These are phyloP conservation scores for Huntiella abstrusa DNA, from an alignment of 2,329 filamentous ascomycete species.

Conservation along the genomic window DNA sequence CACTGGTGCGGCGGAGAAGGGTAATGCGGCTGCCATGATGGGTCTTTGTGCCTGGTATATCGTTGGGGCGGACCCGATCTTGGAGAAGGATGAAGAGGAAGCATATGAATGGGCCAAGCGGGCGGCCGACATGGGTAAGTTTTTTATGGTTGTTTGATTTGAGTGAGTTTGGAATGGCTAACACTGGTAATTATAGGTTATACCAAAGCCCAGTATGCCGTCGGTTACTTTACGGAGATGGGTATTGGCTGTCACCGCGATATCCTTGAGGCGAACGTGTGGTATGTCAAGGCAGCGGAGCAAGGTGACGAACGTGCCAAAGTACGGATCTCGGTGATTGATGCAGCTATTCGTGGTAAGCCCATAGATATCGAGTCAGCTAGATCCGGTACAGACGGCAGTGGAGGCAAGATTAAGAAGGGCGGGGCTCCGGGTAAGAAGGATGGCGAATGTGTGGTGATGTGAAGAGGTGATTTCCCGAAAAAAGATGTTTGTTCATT, in stretches of 20 bases:
- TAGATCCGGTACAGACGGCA: slow-evolving; percentile 16
- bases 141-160: not conserved
- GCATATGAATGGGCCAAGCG: slow-evolving; percentile 90
- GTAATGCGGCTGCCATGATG: slow-evolving; percentile 86
- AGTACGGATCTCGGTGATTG: slow-evolving; percentile 70
- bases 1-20: slow-evolving; percentile 71
- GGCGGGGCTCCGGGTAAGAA: slow-evolving; percentile 17
- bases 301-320: slow-evolving; percentile 79
- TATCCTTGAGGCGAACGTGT: slow-evolving; percentile 90
- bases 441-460: slow-evolving; percentile 31
- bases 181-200: slow-evolving; percentile 27
- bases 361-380: slow-evolving; percentile 35
- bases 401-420: slow-evolving; percentile 33
- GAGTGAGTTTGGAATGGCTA: not conserved
- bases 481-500: not conserved
- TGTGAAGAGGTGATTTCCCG: slow-evolving; percentile 24
- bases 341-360: slow-evolving; percentile 51
- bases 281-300: slow-evolving; percentile 93
- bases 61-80: slow-evolving; percentile 75
- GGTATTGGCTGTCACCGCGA: slow-evolving; percentile 90
- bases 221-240: slow-evolving; percentile 97
- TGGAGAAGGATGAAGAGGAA: slow-evolving; percentile 90
- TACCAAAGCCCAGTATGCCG: slow-evolving; percentile 71
- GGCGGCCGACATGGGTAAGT: slow-evolving; percentile 68
- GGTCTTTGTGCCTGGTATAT: slow-evolving; percentile 97